Evolutionary conservation across 225 moss, liverwort and hornwort species (phyloP).

Genomic region (Sphagnum contortum): DNA sequence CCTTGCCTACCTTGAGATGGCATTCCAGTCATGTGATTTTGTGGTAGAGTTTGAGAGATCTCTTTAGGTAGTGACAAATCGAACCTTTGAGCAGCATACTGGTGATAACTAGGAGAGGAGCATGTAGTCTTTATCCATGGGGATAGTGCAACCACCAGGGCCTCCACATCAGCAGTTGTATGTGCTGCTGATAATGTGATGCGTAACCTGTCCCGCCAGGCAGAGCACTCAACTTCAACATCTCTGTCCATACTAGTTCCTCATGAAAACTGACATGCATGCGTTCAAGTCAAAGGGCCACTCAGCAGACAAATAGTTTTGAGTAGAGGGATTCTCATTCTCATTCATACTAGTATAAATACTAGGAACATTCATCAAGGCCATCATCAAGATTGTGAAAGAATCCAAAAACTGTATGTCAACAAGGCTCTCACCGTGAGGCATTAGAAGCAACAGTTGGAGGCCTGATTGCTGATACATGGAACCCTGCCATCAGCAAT

Average conservation of each 20-base stretch:
- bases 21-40: too few relatives aligned
- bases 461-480: conserved; percentile 90
- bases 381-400: too few relatives aligned
- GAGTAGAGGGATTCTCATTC: too few relatives aligned
- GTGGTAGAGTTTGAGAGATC: background rate
- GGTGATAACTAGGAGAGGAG: conserved; percentile 42
- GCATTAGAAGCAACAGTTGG: conserved; percentile 82
- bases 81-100: conserved; percentile 34
- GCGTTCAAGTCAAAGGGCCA: too few relatives aligned
- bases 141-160: conserved; percentile 60
- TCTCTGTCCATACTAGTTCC: background rate
- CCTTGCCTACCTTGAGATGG: too few relatives aligned
- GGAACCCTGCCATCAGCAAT: conserved; percentile 73
- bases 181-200: conserved; percentile 87
- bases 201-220: conserved; percentile 57
- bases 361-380: too few relatives aligned
- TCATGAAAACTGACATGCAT: background rate
- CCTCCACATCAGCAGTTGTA: conserved; percentile 71
- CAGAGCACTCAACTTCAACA: conserved; percentile 1
- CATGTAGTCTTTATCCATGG: conserved; percentile 58
- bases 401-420: too few relatives aligned
- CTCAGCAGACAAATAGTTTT: too few relatives aligned
- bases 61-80: conserved; percentile 24
- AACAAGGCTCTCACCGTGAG: conserved; percentile 47
- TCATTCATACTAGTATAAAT: too few relatives aligned